Base-by-base conservation (phyloP, 1,139 yeast genomes). In the Magnusiomyces magnusii region DNA sequence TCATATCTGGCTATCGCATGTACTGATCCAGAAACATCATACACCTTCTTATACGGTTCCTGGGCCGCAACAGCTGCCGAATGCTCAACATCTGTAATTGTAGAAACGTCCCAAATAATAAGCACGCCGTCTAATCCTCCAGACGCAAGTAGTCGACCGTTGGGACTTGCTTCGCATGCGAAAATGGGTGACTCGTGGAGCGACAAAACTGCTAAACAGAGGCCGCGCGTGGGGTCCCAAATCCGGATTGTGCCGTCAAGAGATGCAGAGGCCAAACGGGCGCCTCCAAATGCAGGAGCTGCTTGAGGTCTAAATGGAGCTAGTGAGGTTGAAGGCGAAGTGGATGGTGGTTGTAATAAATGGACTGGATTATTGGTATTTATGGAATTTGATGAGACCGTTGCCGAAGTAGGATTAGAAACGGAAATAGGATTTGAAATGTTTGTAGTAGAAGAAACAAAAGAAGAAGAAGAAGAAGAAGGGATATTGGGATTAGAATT, bases 211-310 rank as follows among this genome's bases (percentile, higher is more conserved):
- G 74, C 76, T 3, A 80, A 61, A 24, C 75, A 64, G 17, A 70
- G 67, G 23, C 84, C 84, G 7, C 70, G 71, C 19, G 73, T 66
- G 0, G 81, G 76, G 64, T 86, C 81, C 96, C 96, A 90, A 0
- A 87, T 66, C 59, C 87, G 78, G 1, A 86, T 73, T 0, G 85
- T 75, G 0, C 95, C 92, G 64, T 89, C 96, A 71, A 87, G 75
- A 0, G 95, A 85, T 1, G 80, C 75, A 13, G 80, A 75, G n/a
- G 78, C 65, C 2, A 80, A 64, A 28, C 64, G 62, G 21, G 66
- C 61, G 7, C 59, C 61, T 2, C 62, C 60, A 49, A 56, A 52
- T 19, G 55, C 58, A 5, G 58, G 58, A 9, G 58, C 58, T 51
- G 58, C 62, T 44, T 58, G 57, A 5, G 54, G 59, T 15, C 58